Evolutionary conservation across 139 green algal genomes (phyloP).

Genomic region (Chlamydomonas eustigma): DNA sequence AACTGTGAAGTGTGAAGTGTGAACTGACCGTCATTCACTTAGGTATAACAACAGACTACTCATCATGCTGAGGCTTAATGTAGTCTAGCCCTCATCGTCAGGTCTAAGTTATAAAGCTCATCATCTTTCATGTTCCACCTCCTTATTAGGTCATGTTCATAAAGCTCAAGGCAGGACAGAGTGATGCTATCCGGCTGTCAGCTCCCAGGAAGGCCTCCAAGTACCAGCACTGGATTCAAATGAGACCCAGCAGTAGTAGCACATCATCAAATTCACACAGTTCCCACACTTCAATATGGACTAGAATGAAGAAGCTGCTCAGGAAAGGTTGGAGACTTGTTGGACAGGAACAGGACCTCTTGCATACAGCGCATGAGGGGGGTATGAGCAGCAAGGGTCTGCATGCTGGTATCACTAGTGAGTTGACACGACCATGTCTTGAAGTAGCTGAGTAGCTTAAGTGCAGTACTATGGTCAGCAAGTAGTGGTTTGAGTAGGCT

Average conservation of each 20-base stretch:
- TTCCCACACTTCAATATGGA: neutral
- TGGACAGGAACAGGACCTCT: too few relatives aligned
- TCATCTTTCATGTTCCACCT: neutral
- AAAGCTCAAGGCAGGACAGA: constrained; percentile 59
- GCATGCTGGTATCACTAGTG: too few relatives aligned
- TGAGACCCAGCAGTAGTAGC: neutral
- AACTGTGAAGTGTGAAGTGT: neutral
- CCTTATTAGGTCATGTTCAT: constrained; percentile 51
- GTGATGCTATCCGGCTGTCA: neutral
- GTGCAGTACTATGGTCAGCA: too few relatives aligned
- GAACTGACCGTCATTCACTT: neutral
- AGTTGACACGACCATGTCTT: too few relatives aligned
- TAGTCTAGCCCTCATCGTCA: neutral
- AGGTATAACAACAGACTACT: neutral
- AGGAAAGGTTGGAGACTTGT: neutral
- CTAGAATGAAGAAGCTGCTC: neutral
- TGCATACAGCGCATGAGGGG: too few relatives aligned
- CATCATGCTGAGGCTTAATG: neutral
- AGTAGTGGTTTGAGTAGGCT: too few relatives aligned
- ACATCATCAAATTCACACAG: neutral
- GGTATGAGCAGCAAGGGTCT: too few relatives aligned
- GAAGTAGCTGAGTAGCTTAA: too few relatives aligned
- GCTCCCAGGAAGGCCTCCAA: neutral
- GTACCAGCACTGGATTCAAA: neutral
- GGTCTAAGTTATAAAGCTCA: neutral